phyloP scores from a whole-genome alignment of 2,329 filamentous ascomycete species.

The Fusarium falciforme region DNA sequence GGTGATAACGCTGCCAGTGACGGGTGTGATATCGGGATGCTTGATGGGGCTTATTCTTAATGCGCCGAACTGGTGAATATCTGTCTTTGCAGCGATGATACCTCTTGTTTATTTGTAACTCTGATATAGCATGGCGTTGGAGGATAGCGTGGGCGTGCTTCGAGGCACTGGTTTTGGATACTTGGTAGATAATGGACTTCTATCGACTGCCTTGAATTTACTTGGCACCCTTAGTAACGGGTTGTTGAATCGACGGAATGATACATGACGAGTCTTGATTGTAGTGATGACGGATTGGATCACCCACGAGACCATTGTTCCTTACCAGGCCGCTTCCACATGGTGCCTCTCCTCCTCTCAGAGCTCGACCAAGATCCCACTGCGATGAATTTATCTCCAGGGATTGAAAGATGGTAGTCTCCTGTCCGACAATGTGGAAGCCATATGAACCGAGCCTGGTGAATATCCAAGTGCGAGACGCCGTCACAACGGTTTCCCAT shows the following conservation, averaged over 20 bases:
- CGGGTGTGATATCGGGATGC: slow-evolving; percentile 61
- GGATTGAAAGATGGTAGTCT: neutral
- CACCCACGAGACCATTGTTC: neutral
- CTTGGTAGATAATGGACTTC: neutral
- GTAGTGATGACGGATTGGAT: neutral
- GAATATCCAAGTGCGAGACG: neutral
- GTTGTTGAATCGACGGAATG: neutral
- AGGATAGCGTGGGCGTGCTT: neutral
- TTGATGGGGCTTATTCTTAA: slow-evolving; percentile 67
- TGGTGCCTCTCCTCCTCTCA: neutral
- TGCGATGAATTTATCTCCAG: neutral
- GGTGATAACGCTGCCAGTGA: slow-evolving; percentile 63
- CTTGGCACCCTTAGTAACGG: neutral
- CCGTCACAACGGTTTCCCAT: neutral
- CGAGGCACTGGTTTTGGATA: neutral
- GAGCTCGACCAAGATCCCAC: neutral
- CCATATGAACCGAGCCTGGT: neutral
- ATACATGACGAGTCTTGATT: neutral
- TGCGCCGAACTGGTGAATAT: slow-evolving; percentile 54
- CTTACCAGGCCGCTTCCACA: neutral
- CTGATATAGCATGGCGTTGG: slow-evolving; percentile 28
- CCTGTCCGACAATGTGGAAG: neutral
- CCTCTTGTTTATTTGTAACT: slow-evolving; percentile 5
- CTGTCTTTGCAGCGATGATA: slow-evolving; percentile 7
- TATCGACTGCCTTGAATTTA: neutral